Evolutionary conservation across 495 filamentous ascomycete genomes (phyloP).

Genomic region (Penicillium angulare): DNA sequence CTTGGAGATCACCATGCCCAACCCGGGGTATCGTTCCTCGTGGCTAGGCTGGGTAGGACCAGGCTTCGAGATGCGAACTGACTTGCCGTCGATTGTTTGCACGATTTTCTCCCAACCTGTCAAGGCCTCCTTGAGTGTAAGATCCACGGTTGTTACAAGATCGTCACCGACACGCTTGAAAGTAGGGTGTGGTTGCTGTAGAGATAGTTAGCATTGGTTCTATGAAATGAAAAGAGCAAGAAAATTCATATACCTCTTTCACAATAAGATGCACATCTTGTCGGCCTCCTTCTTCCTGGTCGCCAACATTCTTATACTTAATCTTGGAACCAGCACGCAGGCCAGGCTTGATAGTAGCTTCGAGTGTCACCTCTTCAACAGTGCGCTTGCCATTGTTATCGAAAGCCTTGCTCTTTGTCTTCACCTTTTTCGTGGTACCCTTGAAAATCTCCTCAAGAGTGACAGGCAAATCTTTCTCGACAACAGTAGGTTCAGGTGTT

Average conservation of each 20-base stretch:
- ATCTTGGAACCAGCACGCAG: conserved; percentile 96
- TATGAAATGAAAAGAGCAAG: neutral
- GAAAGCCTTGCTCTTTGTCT: conserved; percentile 93
- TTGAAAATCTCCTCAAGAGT: conserved; percentile 83
- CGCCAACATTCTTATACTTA: conserved; percentile 92
- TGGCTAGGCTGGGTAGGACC: conserved; percentile 84
- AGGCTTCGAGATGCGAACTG: conserved; percentile 67
- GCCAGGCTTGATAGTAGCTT: conserved; percentile 92
- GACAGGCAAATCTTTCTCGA: conserved; percentile 79
- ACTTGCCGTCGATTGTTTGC: conserved; percentile 90
- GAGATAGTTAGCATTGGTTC: conserved; percentile 17
- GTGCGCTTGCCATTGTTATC: conserved; percentile 79
- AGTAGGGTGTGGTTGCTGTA: conserved; percentile 76
- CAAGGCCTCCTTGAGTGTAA: conserved; percentile 93
- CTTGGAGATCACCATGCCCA: conserved; percentile 92
- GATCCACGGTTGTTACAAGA: conserved; percentile 68
- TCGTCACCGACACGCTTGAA: conserved; percentile 87
- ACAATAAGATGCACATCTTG: conserved; percentile 96
- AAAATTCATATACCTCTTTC: conserved; percentile 68
- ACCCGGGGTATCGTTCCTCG: conserved; percentile 74
- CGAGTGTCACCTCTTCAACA: conserved; percentile 82
- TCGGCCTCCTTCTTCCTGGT: conserved; percentile 95
- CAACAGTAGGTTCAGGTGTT: conserved; percentile 84
- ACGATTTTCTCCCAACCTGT: conserved; percentile 91
- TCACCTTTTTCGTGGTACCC: conserved; percentile 91